Evolutionary conservation across 2,329 filamentous ascomycete species (phyloP).

Genomic region (Hortaea werneckii): DNA sequence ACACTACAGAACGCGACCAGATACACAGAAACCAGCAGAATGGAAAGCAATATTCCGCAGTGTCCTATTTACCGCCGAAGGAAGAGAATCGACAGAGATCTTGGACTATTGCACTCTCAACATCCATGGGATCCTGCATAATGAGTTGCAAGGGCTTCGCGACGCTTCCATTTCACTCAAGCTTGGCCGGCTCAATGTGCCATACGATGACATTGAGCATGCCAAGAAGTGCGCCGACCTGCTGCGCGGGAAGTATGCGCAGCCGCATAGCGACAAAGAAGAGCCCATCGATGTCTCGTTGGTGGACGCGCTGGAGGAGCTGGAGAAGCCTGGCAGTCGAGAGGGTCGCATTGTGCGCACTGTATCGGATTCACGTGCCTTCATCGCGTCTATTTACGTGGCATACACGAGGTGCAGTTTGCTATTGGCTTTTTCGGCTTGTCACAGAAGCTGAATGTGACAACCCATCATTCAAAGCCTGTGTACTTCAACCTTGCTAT

Average conservation of each 20-base stretch:
- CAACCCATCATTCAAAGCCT: slow-evolving; percentile 57
- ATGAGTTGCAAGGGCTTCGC: slow-evolving; percentile 72
- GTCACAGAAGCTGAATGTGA: slow-evolving; percentile 64
- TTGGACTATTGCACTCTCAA: slow-evolving; percentile 82
- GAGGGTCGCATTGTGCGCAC: slow-evolving; percentile 65
- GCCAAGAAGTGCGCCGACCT: slow-evolving; percentile 49
- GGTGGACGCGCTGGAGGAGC: slow-evolving; percentile 63
- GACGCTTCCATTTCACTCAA: slow-evolving; percentile 88
- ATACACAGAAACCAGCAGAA: slow-evolving; percentile 68
- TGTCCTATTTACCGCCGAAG: slow-evolving; percentile 78
- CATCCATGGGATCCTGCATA: slow-evolving; percentile 81
- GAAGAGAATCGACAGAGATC: slow-evolving; percentile 73
- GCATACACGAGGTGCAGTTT: slow-evolving; percentile 94
- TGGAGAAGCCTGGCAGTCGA: slow-evolving; percentile 56
- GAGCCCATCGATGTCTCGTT: slow-evolving; percentile 49
- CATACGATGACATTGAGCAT: slow-evolving; percentile 71
- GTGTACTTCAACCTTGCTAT: slow-evolving; percentile 80
- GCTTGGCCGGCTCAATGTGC: slow-evolving; percentile 78
- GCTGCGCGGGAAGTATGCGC: slow-evolving; percentile 31
- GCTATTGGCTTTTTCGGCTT: slow-evolving; percentile 84
- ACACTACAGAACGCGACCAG: slow-evolving; percentile 56
- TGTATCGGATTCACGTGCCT: slow-evolving; percentile 86
- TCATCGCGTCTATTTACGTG: slow-evolving; percentile 81
- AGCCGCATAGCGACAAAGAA: slow-evolving; percentile 19
- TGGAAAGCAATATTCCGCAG: slow-evolving; percentile 85